Conservation (phyloP, 371 early-diverging fungal species). For the Syncephalastrum racemosum region DNA sequence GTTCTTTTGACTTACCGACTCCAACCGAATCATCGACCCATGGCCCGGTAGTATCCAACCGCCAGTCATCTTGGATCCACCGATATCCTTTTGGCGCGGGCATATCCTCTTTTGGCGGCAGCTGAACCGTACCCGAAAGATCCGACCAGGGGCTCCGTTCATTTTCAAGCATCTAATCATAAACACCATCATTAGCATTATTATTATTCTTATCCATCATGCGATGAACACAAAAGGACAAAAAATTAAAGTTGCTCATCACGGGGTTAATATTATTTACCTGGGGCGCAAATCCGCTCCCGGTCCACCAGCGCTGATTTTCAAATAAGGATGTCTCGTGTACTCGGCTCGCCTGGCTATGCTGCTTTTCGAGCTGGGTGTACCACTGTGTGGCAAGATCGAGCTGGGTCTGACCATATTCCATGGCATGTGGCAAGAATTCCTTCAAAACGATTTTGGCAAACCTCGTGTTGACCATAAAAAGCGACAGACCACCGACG, state of each 20-base stretch:
- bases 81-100: conserved; percentile 40
- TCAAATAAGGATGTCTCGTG: conserved; percentile 42
- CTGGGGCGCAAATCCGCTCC: conserved; percentile 43
- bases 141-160: conserved; percentile 42
- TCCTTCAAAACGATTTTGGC: conserved; percentile 36
- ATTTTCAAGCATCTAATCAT: conserved; percentile 15
- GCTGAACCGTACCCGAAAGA: conserved; percentile 26
- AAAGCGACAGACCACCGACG: conserved; percentile 28
- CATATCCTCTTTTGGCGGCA: conserved; percentile 33
- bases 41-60: conserved; percentile 39
- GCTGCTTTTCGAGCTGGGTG: conserved; percentile 24
- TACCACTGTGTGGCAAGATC: conserved; percentile 18
- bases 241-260: not conserved
- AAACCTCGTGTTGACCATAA: conserved; percentile 40
- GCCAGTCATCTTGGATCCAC: conserved; percentile 47
- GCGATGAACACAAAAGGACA: not conserved
- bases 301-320: conserved; percentile 49
- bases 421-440: conserved; percentile 26
- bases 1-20: conserved; percentile 27
- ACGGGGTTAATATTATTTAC: conserved; percentile 12
- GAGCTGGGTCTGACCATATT: conserved; percentile 20
- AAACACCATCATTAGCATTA: not conserved
- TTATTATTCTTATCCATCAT: not conserved
- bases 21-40: conserved; percentile 44
- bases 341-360: conserved; percentile 13